Evolutionary conservation across 768 basidiomycete species (phyloP), one percentile per base, ranked within the genome.

Genomic region (Pulveroboletus sp.): DNA sequence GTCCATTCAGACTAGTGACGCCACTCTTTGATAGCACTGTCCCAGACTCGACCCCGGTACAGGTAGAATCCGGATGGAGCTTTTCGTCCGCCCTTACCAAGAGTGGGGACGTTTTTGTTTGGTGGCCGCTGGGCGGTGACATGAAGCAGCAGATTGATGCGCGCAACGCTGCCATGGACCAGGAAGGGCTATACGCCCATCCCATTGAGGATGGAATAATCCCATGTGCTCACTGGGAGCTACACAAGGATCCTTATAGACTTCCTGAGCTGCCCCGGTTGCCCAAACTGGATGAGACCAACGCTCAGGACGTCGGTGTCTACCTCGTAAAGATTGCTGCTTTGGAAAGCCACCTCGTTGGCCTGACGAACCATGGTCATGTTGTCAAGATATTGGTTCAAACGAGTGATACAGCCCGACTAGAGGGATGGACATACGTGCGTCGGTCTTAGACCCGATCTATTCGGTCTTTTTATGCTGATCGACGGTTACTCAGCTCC

Each of bases 321-420:
- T 76, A 74, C 62, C 74, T 96, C 33, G 75, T 91, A 31, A 84
- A 90, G 67, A 84, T 98, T 39, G 93, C 91, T 8, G 86, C 82
- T 5, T 77, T 92, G 53, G 82, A 89, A 47, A 73, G 75, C 42
- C 77, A 82, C 56, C 64, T 96, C 26, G 70, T 95, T 50, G 93
- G 86, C 11, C 69, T 98, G 58, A 93, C 92, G 12, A 82, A 86
- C 60, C 69, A 77, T 32, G 89, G 89, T 0, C 86, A 89, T 62
- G 86, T 94, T 43, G 70, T 90, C 54, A 81, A 81, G 60, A 82
- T 82, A 58, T 56, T 72, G 30, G 73, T 83, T 35, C 58, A 67
- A 18, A 67, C 69, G 2, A 65, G 68, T 39, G 79, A 81, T 55
- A 62, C 57, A 1, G 55, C 64, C 59, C 18, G 68, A 65, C 39